Percentiles rank a stretch among this genome's conserved stretches.
Evolutionary conservation across 176 grass and related monocot species (phyloP).

Genomic region (Musa schizocarpa): DNA sequence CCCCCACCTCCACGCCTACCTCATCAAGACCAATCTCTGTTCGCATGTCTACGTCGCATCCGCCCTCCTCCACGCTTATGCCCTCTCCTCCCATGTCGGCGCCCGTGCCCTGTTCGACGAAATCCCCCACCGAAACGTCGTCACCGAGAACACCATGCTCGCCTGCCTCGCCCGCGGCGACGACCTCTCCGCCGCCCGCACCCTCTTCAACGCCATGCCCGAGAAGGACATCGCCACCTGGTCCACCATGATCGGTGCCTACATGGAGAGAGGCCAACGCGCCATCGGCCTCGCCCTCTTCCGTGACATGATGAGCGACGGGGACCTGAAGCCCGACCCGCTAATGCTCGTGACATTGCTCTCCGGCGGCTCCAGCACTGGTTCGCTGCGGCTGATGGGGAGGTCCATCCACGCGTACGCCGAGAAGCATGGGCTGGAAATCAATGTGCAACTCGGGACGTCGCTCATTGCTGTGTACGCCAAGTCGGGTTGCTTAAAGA

Average conservation of each 20-base stretch:
- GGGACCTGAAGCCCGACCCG: slow-evolving; percentile 3
- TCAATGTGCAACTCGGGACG: slow-evolving; percentile 27
- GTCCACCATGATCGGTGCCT: slow-evolving; percentile 42
- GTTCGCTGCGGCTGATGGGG: slow-evolving; percentile 21
- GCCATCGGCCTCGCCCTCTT: slow-evolving; percentile 33
- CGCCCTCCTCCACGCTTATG: slow-evolving; percentile 32
- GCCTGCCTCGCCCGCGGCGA: slow-evolving; percentile 27
- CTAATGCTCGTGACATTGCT: slow-evolving; percentile 35
- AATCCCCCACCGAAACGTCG: slow-evolving; percentile 35
- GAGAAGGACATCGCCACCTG: slow-evolving; percentile 45
- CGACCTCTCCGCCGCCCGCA: slow-evolving; percentile 16
- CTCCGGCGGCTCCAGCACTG: slow-evolving; percentile 15
- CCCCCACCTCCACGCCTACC: slow-evolving; percentile 17
- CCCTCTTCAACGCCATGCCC: slow-evolving; percentile 33
- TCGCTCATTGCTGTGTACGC: slow-evolving; percentile 42
- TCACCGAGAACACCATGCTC: slow-evolving; percentile 44
- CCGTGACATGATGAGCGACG: slow-evolving; percentile 21
- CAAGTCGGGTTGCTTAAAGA: slow-evolving; percentile 27
- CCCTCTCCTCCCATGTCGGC: slow-evolving; percentile 11
- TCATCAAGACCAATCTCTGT: slow-evolving; percentile 11
- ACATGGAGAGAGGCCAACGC: slow-evolving; percentile 13
- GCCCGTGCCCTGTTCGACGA: slow-evolving; percentile 44
- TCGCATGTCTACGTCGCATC: slow-evolving; percentile 32
- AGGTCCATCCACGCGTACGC: slow-evolving; percentile 41
- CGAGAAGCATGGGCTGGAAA: slow-evolving; percentile 3